phyloP scores from a whole-genome alignment of 2,329 filamentous ascomycete species.

The Aspergillus sp. region DNA sequence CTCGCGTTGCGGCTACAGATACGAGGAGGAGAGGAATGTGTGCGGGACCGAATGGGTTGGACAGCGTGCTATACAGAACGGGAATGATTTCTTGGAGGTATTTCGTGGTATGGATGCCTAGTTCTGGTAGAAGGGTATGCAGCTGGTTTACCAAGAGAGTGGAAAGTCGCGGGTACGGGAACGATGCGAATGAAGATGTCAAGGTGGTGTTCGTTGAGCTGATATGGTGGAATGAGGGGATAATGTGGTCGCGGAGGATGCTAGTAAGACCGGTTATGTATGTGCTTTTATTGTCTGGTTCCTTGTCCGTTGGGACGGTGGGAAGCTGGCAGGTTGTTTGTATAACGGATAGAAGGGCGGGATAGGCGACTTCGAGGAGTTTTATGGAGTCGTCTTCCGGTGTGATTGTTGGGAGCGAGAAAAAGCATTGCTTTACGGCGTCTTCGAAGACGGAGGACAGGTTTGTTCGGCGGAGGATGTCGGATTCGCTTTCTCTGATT shows the following conservation, averaged over 20 bases:
- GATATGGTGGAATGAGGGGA: conserved; percentile 39
- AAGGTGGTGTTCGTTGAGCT: conserved; percentile 38
- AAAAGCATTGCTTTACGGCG: conserved; percentile 55
- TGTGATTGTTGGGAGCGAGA: conserved; percentile 70
- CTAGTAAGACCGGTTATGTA: conserved; percentile 20
- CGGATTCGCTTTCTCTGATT: conserved; percentile 29
- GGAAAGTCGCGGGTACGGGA: conserved; percentile 42
- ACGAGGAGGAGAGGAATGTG: conserved; percentile 49
- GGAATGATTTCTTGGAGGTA: conserved; percentile 58
- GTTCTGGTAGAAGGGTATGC: conserved; percentile 18
- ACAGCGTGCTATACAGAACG: conserved; percentile 57
- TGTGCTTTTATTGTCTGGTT: conserved; percentile 14
- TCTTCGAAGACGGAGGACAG: conserved; percentile 41
- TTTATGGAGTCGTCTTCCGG: conserved; percentile 61
- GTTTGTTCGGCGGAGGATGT: conserved; percentile 38
- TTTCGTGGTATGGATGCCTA: conserved; percentile 33
- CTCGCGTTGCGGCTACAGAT: conserved; percentile 49
- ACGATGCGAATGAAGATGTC: conserved; percentile 39
- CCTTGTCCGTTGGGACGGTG: conserved; percentile 17
- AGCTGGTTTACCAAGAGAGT: conserved; percentile 36
- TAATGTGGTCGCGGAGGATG: conserved; percentile 28
- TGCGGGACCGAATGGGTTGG: conserved; percentile 60
- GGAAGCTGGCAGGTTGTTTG: conserved; percentile 36
- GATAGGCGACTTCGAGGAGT: conserved; percentile 61
- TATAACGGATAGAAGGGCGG: conserved; percentile 56